phyloP scores from a whole-genome alignment of 495 filamentous ascomycete genomes.

The Melanomma pulvis-pyrius region DNA sequence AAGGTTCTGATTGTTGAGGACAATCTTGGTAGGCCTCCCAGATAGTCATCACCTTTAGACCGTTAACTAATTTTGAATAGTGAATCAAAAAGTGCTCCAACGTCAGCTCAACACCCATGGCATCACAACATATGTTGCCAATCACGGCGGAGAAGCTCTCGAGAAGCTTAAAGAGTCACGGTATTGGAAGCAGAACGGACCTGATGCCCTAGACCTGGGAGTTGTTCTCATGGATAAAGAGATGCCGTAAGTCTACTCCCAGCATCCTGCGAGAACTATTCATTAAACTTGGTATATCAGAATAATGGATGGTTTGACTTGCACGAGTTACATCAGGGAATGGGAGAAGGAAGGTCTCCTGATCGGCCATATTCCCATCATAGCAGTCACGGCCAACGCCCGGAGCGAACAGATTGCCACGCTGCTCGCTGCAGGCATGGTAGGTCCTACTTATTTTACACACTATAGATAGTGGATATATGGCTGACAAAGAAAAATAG shows the following conservation, averaged over 20 bases:
- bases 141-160: slow-evolving; percentile 76
- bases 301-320: slow-evolving; percentile 75
- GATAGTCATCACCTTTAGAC: neutral
- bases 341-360: slow-evolving; percentile 58
- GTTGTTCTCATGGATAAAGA: slow-evolving; percentile 83
- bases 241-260: slow-evolving; percentile 60
- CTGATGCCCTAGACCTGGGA: slow-evolving; percentile 52
- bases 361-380: slow-evolving; percentile 65
- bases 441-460: slow-evolving; percentile 37
- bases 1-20: slow-evolving; percentile 78
- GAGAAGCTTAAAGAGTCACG: slow-evolving; percentile 51
- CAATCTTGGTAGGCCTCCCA: slow-evolving; percentile 43
- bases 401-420: slow-evolving; percentile 66
- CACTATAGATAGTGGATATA: neutral
- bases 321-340: slow-evolving; percentile 66
- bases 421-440: slow-evolving; percentile 71
- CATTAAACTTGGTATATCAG: slow-evolving; percentile 1
- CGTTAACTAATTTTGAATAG: slow-evolving; percentile 49
- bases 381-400: slow-evolving; percentile 79
- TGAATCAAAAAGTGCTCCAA: slow-evolving; percentile 71
- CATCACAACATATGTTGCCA: slow-evolving; percentile 68
- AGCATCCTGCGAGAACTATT: neutral
- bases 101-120: slow-evolving; percentile 66
- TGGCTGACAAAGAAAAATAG: slow-evolving; percentile 43
- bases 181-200: slow-evolving; percentile 43